phyloP scores from a whole-genome alignment of 768 basidiomycete species.

The Hemileccinum rubropunctum region DNA sequence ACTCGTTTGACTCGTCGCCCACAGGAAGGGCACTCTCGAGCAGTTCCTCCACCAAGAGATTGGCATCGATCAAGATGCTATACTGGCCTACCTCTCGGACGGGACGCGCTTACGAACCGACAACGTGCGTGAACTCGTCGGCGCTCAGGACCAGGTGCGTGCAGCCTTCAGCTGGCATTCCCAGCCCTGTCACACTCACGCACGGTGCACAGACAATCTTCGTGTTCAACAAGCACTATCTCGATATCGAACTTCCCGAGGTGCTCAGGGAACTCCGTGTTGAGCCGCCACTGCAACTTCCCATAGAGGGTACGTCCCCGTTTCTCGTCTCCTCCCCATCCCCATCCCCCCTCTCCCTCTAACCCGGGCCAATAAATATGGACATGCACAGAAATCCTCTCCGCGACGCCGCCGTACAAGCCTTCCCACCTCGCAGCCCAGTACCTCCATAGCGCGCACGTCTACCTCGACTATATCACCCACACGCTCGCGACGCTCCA shows the following conservation, averaged over 20 bases:
- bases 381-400: constrained; percentile 46
- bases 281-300: constrained; percentile 62
- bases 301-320: constrained; percentile 59
- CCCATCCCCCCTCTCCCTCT: not conserved
- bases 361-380: not conserved
- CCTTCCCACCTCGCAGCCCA: constrained; percentile 65
- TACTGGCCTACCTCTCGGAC: constrained; percentile 78
- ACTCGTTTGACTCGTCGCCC: constrained; percentile 5
- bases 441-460: constrained; percentile 60
- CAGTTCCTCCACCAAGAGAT: constrained; percentile 68
- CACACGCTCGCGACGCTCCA: constrained; percentile 51
- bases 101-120: constrained; percentile 67
- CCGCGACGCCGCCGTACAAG: constrained; percentile 71
- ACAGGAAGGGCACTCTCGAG: constrained; percentile 67
- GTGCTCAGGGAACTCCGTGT: constrained; percentile 62
- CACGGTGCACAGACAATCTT: constrained; percentile 56
- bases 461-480: constrained; percentile 61
- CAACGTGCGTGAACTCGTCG: constrained; percentile 75
- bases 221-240: constrained; percentile 80
- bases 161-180: not conserved
- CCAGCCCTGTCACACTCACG: constrained; percentile 11
- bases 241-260: constrained; percentile 66
- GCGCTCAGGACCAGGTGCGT: constrained; percentile 70
- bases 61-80: constrained; percentile 64
- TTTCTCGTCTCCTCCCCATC: not conserved